Evolutionary conservation across 148 eudicot genomes (phyloP), one percentile per base, ranked within the genome.

Genomic region (Linanthus parryae): DNA sequence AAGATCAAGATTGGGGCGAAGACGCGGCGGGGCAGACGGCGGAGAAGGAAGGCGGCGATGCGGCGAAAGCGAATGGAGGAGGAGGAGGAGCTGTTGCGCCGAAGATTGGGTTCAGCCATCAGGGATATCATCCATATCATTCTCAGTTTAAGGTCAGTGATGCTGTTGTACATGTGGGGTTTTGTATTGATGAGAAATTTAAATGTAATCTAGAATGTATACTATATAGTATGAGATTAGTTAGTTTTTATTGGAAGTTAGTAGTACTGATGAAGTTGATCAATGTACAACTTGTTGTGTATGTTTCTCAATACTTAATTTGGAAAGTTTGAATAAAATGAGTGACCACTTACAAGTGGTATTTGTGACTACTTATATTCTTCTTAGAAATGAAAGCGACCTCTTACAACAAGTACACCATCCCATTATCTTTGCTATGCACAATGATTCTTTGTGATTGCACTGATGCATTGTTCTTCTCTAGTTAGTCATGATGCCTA

Each of bases 111-210:
- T 86, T 67, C 69, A 59, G 53, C 80, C 67, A 54, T 64, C 76
- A 68, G 38, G 63, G 62, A 15, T 85, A 85, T 69, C 95, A 82
- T 39, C 78, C 82, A 8, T 85, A 73, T 71, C 91, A 82, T 80
- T 89, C 97, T 33, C 97, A 89, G 87, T 89, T 80, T 66, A 89
- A 89, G 97, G 97, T 89, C 70, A 79, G 73, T n/a, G n/a, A n/a
- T n/a, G n/a, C n/a, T n/a, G n/a, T n/a, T n/a, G n/a, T n/a, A n/a
- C n/a, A n/a, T n/a, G n/a, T n/a, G n/a, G n/a, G n/a, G n/a, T n/a
- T n/a, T n/a, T n/a, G n/a, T n/a, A n/a, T n/a, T n/a, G n/a, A 55
- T 63, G 40, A 67, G 62, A 57, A 50, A n/a, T 37, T 83, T 49
- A 33, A 56, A 41, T 69, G 74, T 67, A 62, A 44, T 43, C 29